Evolutionary conservation across 2,329 filamentous ascomycete genomes (phyloP), one percentile per base, ranked within the genome.

Genomic region (Thermoascus crustaceus): DNA sequence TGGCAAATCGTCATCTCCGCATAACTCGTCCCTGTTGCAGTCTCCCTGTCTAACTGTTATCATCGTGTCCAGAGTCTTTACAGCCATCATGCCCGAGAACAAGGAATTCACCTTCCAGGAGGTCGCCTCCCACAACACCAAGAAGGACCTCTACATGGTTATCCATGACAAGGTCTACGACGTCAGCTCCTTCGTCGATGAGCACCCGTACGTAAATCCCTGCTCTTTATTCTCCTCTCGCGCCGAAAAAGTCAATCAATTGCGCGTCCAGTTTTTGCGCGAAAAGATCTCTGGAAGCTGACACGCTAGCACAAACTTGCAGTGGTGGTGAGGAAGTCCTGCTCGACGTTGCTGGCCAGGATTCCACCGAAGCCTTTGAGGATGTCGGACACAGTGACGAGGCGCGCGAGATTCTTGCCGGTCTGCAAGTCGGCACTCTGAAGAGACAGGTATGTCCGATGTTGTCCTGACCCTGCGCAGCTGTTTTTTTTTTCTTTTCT

Each of bases 371-470:
- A 70, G 89, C 91, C 43, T 98, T 98, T 62, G 91, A 98, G 72
- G 91, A 98, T 67, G 91, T 98, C 57, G 91, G 91, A 59, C 91
- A 98, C 82, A 93, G 85, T 55, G 91, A 98, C 66, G 91, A 98
- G 74, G 91, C 91, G 49, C 82, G 91, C 49, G 89, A 96, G 72
- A 89, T 94, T 49, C 79, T 98, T 39, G 79, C 82, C 20, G 76
- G 78, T 55, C 71, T 94, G 47, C 66, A 79, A 34, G 74, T 91
- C 48, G 88, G 85, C 47, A 72, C 60, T 23, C 66, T 95, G 62
- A 93, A 94, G 79, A 77, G 85, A 63, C 61, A 76, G 72, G 85
- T 93, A 75, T 55, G 78, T 61, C 41, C 11, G 14, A 19, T 31
- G 7, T 32, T 34, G 29, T 18, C 11, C 25, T 27, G 6, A 16